Conservation (phyloP, 106 monocot genomes). For the Acorus gramineus region DNA sequence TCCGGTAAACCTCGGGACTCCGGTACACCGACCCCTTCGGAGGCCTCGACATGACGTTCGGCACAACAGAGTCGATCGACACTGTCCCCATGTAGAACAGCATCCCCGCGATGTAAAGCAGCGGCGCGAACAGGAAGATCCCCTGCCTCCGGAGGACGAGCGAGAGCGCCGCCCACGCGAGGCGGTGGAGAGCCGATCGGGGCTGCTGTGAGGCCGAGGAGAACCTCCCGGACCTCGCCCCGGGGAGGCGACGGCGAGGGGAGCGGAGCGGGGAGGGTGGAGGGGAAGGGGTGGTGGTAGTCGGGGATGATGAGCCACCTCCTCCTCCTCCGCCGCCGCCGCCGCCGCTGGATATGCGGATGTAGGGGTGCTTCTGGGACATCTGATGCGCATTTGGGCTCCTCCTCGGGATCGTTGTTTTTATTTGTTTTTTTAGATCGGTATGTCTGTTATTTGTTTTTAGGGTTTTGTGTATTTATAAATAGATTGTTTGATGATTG, state of each 20-base stretch:
- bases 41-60: constrained; percentile 45
- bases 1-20: constrained; percentile 72
- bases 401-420: too few relatives aligned
- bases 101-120: constrained; percentile 81
- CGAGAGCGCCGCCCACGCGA: constrained; percentile 47
- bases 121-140: constrained; percentile 84
- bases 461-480: too few relatives aligned
- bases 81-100: constrained; percentile 85
- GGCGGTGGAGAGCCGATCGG: constrained; percentile 28
- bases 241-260: constrained; percentile 12
- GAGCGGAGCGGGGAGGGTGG: constrained; percentile 47
- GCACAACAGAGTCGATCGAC: constrained; percentile 63
- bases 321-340: constrained; percentile 28
- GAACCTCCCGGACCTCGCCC: constrained; percentile 11
- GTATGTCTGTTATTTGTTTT: too few relatives aligned
- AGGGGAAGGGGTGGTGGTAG: constrained; percentile 36
- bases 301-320: not conserved
- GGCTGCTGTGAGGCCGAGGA: constrained; percentile 4
- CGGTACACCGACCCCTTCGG: constrained; percentile 58
- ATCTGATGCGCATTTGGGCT: too few relatives aligned
- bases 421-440: too few relatives aligned
- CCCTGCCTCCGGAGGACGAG: constrained; percentile 68
- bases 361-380: constrained; percentile 27
- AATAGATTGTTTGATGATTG: too few relatives aligned
- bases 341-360: constrained; percentile 23